Evolutionary conservation across 768 basidiomycete species (phyloP).

Genomic region (Russula brevipes): DNA sequence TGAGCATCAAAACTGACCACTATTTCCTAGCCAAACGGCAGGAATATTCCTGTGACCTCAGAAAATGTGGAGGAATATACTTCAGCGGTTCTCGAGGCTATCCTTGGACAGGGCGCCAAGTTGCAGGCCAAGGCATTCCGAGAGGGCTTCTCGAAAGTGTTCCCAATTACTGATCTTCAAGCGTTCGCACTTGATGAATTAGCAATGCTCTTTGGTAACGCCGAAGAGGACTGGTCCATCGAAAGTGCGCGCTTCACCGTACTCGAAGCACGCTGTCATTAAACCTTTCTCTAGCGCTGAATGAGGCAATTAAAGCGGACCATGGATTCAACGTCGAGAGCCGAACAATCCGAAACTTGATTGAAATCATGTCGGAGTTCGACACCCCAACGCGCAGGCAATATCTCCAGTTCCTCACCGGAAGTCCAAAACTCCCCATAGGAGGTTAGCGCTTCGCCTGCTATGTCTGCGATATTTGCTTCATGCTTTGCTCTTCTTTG

Average conservation of each 20-base stretch:
- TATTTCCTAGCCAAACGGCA: conserved; percentile 61
- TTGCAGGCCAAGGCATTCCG: conserved; percentile 86
- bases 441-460: conserved; percentile 57
- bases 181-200: conserved; percentile 93
- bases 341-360: conserved; percentile 78
- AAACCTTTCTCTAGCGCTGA: conserved; percentile 55
- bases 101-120: conserved; percentile 73
- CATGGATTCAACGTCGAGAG: conserved; percentile 98
- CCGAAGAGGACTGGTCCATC: conserved; percentile 93
- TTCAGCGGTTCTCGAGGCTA: conserved; percentile 77
- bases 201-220: conserved; percentile 93
- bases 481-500: conserved; percentile 1
- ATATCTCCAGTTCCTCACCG: conserved; percentile 95
- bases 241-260: conserved; percentile 61
- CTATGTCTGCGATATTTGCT: conserved; percentile 1
- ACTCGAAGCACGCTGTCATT: conserved; percentile 1
- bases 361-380: conserved; percentile 83
- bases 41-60: conserved; percentile 73
- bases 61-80: conserved; percentile 90
- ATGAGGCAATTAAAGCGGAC: conserved; percentile 90
- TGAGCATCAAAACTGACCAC: conserved; percentile 5
- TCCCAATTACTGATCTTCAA: conserved; percentile 84
- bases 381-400: conserved; percentile 70
- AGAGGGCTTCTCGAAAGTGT: conserved; percentile 93
- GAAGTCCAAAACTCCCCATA: conserved; percentile 93